Base-by-base conservation (phyloP, 805 yeast genomes). In the Wickerhamomyces strasburgensis region DNA sequence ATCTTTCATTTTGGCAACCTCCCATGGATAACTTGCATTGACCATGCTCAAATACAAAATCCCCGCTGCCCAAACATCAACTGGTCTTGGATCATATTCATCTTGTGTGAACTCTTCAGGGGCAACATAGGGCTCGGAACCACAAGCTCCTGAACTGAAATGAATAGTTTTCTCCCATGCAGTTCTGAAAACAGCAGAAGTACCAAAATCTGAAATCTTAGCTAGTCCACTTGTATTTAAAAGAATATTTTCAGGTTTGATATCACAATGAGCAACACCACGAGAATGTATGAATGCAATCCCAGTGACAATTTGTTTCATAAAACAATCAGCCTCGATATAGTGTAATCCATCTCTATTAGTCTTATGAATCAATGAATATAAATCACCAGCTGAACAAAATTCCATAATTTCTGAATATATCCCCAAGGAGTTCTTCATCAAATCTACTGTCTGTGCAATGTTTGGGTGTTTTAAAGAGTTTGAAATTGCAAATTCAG, bases 351-450 rank as follows among this genome's bases (percentile, higher is more conserved):
- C 73, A 10, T 68, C 67, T 5, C 75, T 72, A 32, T 74, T 62
- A 1, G 73, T 64, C 19, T 73, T 64, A 16, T 73, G 60, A 35
- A 81, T 72, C 24, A 82, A 63, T 1, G 82, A 64, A 54, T 78
- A 83, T 19, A 84, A 62, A 56, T 84, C 94, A 40, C 94, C 94
- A 44, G 88, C 88, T 6, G 95, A 86, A 51, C 95, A 85, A 58
- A 80, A 90, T 62, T 93, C 98, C 97, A 93, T 88, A 37, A 93
- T 87, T 60, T 90, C 95, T 36, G 84, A 76, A 64, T 80, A 80
- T 46, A 83, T 71, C 58, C 87, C 75, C 52, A 76, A 61, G 47
- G 81, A 65, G 63, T 85, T 81, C 47, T 78, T 75, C 85, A 89
- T 75, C 34, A 89, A 69, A 60, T 84, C 96, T 49, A 77, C 75